Percentiles rank a stretch among this genome's conserved stretches.
phyloP scores from a whole-genome alignment of 208 protist species.

The Entamoeba histolytica region DNA sequence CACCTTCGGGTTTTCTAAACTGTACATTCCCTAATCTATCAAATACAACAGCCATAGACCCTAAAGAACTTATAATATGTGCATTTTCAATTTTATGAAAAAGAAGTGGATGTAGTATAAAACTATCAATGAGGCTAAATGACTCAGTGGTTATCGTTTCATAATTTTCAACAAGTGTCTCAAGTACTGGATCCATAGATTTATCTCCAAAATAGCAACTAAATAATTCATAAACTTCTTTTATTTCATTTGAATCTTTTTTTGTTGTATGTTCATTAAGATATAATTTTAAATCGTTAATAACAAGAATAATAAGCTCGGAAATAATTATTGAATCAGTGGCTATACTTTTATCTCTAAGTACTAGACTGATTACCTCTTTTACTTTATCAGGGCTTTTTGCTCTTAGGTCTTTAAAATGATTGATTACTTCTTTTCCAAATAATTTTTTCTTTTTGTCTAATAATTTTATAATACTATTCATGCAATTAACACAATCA shows the following conservation, averaged over 20 bases:
- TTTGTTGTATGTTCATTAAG: neutral
- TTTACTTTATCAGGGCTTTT: neutral
- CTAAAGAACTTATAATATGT: too few species aligned
- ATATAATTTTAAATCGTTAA: neutral
- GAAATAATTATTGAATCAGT: neutral
- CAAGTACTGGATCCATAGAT: too few species aligned
- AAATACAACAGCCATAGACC: too few species aligned
- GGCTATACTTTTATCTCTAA: neutral
- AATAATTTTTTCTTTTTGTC: neutral
- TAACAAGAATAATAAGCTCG: neutral
- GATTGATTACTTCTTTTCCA: neutral
- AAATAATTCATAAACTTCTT: neutral
- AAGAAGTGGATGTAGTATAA: too few species aligned
- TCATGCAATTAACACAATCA: neutral
- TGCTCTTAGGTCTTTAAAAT: neutral
- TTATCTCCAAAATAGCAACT: neutral
- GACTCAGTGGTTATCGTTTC: too few species aligned
- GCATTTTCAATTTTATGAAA: too few species aligned
- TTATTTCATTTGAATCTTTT: neutral
- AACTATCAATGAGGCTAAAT: too few species aligned
- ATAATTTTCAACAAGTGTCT: too few species aligned
- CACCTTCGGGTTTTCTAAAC: too few species aligned
- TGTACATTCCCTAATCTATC: too few species aligned
- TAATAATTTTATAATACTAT: neutral
- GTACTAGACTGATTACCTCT: neutral